Percentiles rank a stretch among this genome's conserved stretches.
phyloP scores from a whole-genome alignment of 1,284 basidiomycete species.

The Lignosus rhinocerotis region DNA sequence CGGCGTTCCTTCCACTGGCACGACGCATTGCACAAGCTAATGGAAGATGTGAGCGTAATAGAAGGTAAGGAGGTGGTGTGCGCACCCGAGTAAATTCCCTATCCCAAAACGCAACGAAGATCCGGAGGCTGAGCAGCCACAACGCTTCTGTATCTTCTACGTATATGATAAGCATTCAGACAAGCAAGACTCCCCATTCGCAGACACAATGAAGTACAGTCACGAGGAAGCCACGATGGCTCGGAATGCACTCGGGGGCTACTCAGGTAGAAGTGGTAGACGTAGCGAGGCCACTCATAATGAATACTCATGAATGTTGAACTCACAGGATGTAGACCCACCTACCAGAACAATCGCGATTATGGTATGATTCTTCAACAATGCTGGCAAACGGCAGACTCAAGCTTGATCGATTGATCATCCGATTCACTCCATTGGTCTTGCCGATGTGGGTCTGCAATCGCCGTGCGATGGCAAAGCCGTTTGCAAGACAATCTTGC shows the following conservation, averaged over 20 bases:
- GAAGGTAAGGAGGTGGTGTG: neutral
- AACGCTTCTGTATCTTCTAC: neutral
- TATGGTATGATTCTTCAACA: too few relatives aligned
- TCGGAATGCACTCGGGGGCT: neutral
- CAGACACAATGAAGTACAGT: neutral
- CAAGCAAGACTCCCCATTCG: neutral
- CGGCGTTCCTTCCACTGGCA: neutral
- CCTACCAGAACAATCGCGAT: too few relatives aligned
- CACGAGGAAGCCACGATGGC: neutral
- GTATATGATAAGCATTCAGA: constrained; percentile 1
- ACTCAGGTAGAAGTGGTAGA: too few relatives aligned
- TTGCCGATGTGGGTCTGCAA: too few relatives aligned
- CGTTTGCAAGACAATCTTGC: too few relatives aligned
- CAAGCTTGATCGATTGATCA: too few relatives aligned
- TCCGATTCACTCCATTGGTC: too few relatives aligned
- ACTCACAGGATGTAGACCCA: too few relatives aligned
- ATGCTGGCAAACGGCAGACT: too few relatives aligned
- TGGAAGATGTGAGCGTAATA: neutral
- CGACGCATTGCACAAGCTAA: neutral
- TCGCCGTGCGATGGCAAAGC: too few relatives aligned
- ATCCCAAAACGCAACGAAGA: neutral
- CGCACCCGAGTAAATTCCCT: constrained; percentile 2
- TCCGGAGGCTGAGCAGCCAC: neutral
- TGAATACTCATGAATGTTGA: too few relatives aligned
- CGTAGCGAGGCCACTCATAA: too few relatives aligned